Conservation (phyloP, 2,329 filamentous ascomycete genomes). For the Botrytis porri region DNA sequence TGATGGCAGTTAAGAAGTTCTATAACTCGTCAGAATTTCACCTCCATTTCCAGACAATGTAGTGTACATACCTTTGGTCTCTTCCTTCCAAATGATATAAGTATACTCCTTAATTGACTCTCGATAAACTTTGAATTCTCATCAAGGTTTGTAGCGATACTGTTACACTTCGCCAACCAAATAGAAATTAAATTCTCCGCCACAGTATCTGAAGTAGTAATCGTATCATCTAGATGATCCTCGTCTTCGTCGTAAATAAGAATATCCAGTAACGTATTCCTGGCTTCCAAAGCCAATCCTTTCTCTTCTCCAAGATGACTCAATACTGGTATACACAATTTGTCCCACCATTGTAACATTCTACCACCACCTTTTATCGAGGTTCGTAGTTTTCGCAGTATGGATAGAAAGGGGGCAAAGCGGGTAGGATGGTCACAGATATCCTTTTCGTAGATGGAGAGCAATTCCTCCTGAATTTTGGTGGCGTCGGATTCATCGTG, state of each 20-base stretch:
- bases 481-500: slow-evolving; percentile 68
- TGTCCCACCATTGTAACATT: slow-evolving; percentile 70
- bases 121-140: slow-evolving; percentile 46
- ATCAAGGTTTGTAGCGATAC: slow-evolving; percentile 43
- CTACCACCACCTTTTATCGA: slow-evolving; percentile 61
- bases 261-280: slow-evolving; percentile 62
- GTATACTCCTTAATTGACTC: slow-evolving; percentile 45
- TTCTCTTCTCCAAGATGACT: slow-evolving; percentile 59
- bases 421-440: slow-evolving; percentile 56
- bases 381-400: slow-evolving; percentile 62
- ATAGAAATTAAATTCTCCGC: slow-evolving; percentile 54
- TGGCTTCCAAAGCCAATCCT: slow-evolving; percentile 60
- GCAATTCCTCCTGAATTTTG: slow-evolving; percentile 70
- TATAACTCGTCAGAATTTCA: slow-evolving; percentile 39
- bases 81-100: slow-evolving; percentile 55
- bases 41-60: slow-evolving; percentile 13
- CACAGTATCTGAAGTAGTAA: slow-evolving; percentile 48
- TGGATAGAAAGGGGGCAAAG: slow-evolving; percentile 65
- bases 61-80: slow-evolving; percentile 56
- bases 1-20: slow-evolving; percentile 64
- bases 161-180: slow-evolving; percentile 51
- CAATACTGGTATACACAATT: slow-evolving; percentile 55
- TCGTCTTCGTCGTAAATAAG: slow-evolving; percentile 61
- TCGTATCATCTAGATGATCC: slow-evolving; percentile 47
- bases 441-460: slow-evolving; percentile 62